phyloP scores from a whole-genome alignment of 1,139 yeast genomes.

The Candida sanyaensis region DNA sequence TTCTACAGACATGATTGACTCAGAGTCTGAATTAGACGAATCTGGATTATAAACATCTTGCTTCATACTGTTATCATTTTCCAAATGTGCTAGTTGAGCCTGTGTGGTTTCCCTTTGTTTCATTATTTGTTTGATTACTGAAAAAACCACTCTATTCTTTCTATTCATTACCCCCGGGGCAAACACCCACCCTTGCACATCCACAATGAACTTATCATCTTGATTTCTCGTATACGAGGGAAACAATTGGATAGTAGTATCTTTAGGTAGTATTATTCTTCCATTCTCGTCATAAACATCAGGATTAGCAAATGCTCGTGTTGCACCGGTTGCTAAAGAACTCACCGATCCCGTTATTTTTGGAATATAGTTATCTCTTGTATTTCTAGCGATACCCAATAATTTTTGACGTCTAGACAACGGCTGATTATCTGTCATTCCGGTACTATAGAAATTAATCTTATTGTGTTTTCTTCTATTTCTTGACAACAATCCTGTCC shows the following conservation, averaged over 20 bases:
- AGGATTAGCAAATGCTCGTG: conserved; percentile 34
- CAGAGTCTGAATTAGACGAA: conserved; percentile 17
- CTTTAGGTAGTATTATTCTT: conserved; percentile 35
- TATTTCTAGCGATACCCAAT: conserved; percentile 52
- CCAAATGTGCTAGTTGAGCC: conserved; percentile 32
- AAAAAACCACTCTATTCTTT: conserved; percentile 66
- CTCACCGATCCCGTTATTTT: conserved; percentile 48
- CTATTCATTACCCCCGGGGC: conserved; percentile 72
- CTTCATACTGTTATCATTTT: conserved; percentile 26
- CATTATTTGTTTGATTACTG: conserved; percentile 71
- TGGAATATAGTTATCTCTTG: conserved; percentile 62
- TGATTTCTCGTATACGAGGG: conserved; percentile 63
- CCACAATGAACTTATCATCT: conserved; percentile 48
- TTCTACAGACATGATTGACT: conserved; percentile 17
- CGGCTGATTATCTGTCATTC: conserved; percentile 2
- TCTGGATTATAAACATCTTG: conserved; percentile 27
- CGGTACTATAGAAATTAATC: not conserved
- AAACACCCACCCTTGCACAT: conserved; percentile 72
- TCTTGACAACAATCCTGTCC: conserved; percentile 11
- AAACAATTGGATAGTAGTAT: conserved; percentile 46
- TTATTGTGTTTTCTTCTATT: conserved; percentile 3
- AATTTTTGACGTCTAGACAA: conserved; percentile 36
- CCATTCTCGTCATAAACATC: conserved; percentile 37
- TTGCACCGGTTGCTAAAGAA: conserved; percentile 51
- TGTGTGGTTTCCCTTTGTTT: conserved; percentile 28